These are phyloP conservation scores for Vitellaria paradoxa DNA, from an alignment of 179 eudicot genomes.

Conservation along the genomic window DNA sequence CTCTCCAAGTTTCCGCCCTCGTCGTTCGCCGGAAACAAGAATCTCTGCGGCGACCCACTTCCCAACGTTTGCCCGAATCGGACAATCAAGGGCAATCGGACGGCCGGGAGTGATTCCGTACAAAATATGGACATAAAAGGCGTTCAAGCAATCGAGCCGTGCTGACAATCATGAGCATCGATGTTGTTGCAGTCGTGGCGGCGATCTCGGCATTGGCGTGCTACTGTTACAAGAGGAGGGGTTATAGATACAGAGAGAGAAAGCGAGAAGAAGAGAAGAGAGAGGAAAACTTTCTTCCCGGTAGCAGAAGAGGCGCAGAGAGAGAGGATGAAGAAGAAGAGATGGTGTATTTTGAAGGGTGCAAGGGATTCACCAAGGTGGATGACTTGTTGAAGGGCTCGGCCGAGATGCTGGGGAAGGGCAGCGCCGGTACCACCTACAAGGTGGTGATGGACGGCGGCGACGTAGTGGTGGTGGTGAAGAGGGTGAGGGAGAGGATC, in stretches of 20 bases:
- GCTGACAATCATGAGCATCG: conserved; percentile 11
- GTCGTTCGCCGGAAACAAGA: conserved; percentile 19
- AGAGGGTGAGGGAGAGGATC: conserved; percentile 44
- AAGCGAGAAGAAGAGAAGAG: neutral
- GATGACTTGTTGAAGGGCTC: conserved; percentile 68
- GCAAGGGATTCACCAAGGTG: conserved; percentile 28
- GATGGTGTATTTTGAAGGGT: conserved; percentile 31
- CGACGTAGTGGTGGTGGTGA: conserved; percentile 49
- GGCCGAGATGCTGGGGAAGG: conserved; percentile 65
- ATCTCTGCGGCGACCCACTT: conserved; percentile 26
- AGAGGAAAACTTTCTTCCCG: too few relatives aligned
- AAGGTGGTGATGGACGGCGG: conserved; percentile 61
- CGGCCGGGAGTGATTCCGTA: neutral
- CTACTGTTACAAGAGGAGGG: conserved; percentile 17
- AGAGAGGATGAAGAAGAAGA: conserved; percentile 3
- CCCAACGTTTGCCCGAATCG: neutral
- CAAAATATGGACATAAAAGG: neutral
- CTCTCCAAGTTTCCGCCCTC: conserved; percentile 17
- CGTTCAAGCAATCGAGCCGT: neutral
- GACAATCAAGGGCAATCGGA: neutral
- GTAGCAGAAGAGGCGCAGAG: neutral
- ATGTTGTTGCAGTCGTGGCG: conserved; percentile 2
- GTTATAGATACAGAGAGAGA: neutral
- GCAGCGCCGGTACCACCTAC: conserved; percentile 60
- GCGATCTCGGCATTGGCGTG: conserved; percentile 1